These are phyloP conservation scores for Neoascochyta sp. DNA, from an alignment of 2,329 filamentous ascomycete genomes.

Conservation along the genomic window DNA sequence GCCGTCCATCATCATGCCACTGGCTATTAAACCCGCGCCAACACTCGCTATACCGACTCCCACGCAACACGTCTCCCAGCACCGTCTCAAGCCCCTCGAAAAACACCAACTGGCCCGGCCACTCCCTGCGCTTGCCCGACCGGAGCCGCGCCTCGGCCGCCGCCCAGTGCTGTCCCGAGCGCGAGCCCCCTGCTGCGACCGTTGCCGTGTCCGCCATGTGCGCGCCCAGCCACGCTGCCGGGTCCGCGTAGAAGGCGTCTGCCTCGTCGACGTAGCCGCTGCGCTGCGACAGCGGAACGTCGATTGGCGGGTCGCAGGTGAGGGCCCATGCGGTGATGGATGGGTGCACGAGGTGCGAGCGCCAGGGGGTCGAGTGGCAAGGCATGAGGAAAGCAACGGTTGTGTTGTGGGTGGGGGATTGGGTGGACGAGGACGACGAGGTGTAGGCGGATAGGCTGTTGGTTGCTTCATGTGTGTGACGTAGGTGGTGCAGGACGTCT, in stretches of 20 bases:
- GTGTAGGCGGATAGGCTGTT: conserved; percentile 35
- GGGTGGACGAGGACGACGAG: conserved; percentile 47
- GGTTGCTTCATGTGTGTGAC: conserved; percentile 63
- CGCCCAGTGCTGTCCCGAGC: conserved; percentile 23
- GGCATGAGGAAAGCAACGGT: conserved; percentile 82
- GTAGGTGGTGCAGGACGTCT: conserved; percentile 69
- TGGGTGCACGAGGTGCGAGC: conserved; percentile 76
- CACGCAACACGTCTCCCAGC: conserved; percentile 43
- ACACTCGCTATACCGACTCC: conserved; percentile 54
- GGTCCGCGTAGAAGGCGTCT: conserved; percentile 77
- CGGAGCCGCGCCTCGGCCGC: conserved; percentile 20
- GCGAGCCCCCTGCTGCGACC: conserved; percentile 15
- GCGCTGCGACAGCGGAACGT: conserved; percentile 61
- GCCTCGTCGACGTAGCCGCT: conserved; percentile 78
- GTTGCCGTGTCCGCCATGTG: conserved; percentile 40
- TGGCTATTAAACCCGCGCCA: conserved; percentile 59
- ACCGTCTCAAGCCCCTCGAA: conserved; percentile 56
- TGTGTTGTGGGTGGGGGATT: conserved; percentile 28
- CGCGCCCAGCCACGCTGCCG: conserved; percentile 45
- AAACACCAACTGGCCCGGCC: conserved; percentile 50
- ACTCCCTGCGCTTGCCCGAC: conserved; percentile 21
- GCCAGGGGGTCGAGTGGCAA: conserved; percentile 95
- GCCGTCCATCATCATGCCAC: conserved; percentile 60
- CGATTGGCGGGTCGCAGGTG: conserved; percentile 83
- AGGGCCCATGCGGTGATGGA: conserved; percentile 76